Conservation (phyloP, 768 basidiomycete genomes). For the Leccinellum rugosiceps region DNA sequence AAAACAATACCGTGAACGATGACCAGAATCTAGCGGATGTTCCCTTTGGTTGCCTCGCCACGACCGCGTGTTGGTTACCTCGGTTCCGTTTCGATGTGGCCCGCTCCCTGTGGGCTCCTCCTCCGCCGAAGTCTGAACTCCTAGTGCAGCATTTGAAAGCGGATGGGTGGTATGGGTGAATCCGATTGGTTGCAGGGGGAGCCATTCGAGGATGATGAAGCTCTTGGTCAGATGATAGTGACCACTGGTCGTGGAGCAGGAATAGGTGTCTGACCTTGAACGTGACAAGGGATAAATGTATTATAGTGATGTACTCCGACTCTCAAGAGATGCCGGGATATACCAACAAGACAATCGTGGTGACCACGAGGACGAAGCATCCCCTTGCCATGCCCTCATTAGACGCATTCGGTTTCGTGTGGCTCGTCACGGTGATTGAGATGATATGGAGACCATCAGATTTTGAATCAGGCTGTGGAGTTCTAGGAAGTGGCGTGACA, state of each 20-base stretch:
- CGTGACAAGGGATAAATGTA: not conserved
- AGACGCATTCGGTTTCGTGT: not conserved
- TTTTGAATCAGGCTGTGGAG: not conserved
- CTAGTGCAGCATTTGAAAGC: not conserved
- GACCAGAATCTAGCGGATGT: not conserved
- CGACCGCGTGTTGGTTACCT: not conserved
- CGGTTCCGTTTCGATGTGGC: not conserved
- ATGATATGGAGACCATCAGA: not conserved
- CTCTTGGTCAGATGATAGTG: not conserved
- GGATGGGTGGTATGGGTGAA: not conserved
- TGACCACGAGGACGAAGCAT: not conserved
- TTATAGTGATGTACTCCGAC: not conserved
- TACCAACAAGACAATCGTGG: not conserved
- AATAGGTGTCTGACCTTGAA: not conserved
- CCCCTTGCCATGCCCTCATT: not conserved
- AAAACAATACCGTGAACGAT: not conserved
- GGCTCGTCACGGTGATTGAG: not conserved
- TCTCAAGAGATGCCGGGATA: not conserved
- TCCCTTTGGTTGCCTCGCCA: not conserved
- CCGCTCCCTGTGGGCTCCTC: not conserved
- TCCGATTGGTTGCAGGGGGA: not conserved
- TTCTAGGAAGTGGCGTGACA: not conserved
- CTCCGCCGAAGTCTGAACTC: not conserved
- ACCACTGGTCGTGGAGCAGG: not conserved
- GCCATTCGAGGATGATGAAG: not conserved